These are phyloP conservation scores for Microdochium bolleyi DNA, from an alignment of 2,329 filamentous ascomycete species.

Conservation along the genomic window DNA sequence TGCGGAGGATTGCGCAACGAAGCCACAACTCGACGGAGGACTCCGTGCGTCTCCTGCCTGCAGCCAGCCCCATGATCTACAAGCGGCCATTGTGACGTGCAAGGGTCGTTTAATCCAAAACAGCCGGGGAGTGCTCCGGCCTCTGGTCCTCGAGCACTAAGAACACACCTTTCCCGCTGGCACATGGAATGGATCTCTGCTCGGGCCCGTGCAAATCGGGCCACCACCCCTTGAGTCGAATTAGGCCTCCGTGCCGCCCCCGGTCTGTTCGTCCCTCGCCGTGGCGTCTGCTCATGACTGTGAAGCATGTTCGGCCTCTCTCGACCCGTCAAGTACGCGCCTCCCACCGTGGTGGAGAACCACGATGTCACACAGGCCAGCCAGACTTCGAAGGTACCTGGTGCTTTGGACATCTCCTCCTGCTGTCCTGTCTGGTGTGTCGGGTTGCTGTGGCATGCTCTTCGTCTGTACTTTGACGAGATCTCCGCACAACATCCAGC, in stretches of 20 bases:
- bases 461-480: neutral
- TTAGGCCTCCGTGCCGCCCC: neutral
- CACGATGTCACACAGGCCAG: neutral
- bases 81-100: slow-evolving; percentile 26
- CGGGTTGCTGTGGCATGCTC: neutral
- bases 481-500: too few species aligned
- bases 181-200: neutral
- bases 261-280: neutral
- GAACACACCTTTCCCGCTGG: neutral
- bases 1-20: slow-evolving; percentile 23
- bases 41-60: neutral
- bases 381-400: neutral
- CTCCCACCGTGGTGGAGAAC: neutral
- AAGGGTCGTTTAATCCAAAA: slow-evolving; percentile 16
- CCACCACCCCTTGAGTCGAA: neutral
- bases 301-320: neutral
- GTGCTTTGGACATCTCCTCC: neutral
- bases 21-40: neutral
- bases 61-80: slow-evolving; percentile 29
- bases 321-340: neutral
- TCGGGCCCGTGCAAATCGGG: neutral
- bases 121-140: slow-evolving; percentile 11
- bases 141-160: slow-evolving; percentile 9
- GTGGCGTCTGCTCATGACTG: too few species aligned
- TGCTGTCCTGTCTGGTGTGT: neutral